Evolutionary conservation across 2,329 filamentous ascomycete species (phyloP), one percentile per base, ranked within the genome.

Genomic region (Penicillium aurantiogriseum): DNA sequence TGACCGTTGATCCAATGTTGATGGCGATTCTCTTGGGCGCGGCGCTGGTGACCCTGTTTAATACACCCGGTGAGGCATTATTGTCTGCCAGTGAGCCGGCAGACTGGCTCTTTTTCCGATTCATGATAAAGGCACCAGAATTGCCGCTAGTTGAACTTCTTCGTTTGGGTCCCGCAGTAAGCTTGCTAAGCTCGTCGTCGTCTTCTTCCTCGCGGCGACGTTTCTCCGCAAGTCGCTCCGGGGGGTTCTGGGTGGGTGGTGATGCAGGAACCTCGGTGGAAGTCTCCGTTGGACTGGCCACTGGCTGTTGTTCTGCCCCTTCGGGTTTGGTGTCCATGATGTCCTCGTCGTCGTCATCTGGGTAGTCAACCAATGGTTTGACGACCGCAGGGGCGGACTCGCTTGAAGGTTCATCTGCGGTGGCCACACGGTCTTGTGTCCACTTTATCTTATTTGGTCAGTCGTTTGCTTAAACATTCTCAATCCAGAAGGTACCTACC

Each of bases 341-440:
- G 54, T 83, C 85, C 21, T 94, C 91, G 56, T 83, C 85, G n/a
- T 97, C 93, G 65, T 97, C 92, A 38, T 95, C 95, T 0, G 88
- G 86, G 71, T 99, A 99, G 72, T 96, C 91, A 35, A 99, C 94
- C 23, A 97, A 79, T 1, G 89, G 89, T 69, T 88, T 91, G 50
- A 83, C 75, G 9, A 83, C 75, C 0, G 87, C 80, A 21, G 85
- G 84, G 15, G 82, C 81, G 19, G 69, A 66, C 25, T 86, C 90
- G 64, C 92, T 92, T 7, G 80, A 64, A 48, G 69, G 50, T 15
- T 60, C 64, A 48, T 63, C 59, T 15, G 68, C 47, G 11, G 69
- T 67, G 67, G 63, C 67, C 63, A 61, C 76, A 71, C 56, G 76
- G 66, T 71, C 69, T 54, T 73, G 72, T 45, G 67, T 64, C 71